Evolutionary conservation across 1,284 basidiomycete species (phyloP), one percentile per base, ranked within the genome.

Genomic region (Boletus sp.): DNA sequence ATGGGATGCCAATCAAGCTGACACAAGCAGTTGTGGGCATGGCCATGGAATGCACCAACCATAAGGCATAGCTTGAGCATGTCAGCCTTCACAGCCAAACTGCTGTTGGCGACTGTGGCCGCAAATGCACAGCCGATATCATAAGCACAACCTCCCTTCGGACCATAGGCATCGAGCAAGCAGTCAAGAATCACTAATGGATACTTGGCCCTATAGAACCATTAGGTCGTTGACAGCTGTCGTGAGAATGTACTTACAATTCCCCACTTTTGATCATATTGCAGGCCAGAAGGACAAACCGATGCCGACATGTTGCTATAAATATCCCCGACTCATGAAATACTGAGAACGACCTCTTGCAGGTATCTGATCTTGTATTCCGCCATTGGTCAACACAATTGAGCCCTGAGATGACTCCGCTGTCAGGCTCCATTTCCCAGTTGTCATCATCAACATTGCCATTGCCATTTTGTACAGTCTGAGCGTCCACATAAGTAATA

Each of bases 11-110:
- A 64, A 1, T 57, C 23, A 0, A 64, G 19, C 8, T 64, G 63
- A n/a, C 63, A 64, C 4, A 17, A 2, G 0, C 65, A 47, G 33
- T 67, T 68, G 56, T 77, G 74, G 0, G 68, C 69, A 51, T 73
- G 70, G 0, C 75, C 67, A 55, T 77, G 76, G 47, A 77, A 77
- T 0, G 66, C 57, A 25, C 63, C 65, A 11, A 68, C 63, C 57
- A 68, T 65, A 0, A 69, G 40, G 0, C 23, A 33, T 1, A 65
- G 6, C 1, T 38, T 31, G 6, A 46, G 40, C 4, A 5, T 11
- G 3, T 8, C 3, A 8, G 17, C 52, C n/a, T 31, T 33, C 1
- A n/a, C 4, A 2, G 11, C 52, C 1, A 54, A 14, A 23, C 21
- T 23, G 14, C 52, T 44, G 30, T 19, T 23, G 2, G 4, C 6